These are phyloP conservation scores for Alternaria solani DNA, from an alignment of 2,329 filamentous ascomycete genomes.

Conservation along the genomic window DNA sequence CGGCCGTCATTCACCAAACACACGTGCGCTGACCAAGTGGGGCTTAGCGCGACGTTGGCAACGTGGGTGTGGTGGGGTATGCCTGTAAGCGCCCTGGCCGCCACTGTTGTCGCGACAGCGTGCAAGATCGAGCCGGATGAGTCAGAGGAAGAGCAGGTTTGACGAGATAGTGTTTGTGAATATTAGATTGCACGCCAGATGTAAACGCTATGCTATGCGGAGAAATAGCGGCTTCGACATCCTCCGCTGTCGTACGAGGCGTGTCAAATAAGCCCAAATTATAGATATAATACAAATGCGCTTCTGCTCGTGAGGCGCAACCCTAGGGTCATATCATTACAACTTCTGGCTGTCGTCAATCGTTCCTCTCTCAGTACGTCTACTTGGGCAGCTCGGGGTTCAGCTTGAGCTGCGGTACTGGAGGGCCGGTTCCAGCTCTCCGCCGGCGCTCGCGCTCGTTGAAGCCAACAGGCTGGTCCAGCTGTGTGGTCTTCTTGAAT, in stretches of 20 bases:
- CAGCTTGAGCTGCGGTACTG: slow-evolving; percentile 48
- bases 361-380: slow-evolving; percentile 8
- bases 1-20: slow-evolving; percentile 12
- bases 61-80: slow-evolving; percentile 3
- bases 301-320: slow-evolving; percentile 3
- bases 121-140: not conserved
- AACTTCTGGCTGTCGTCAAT: slow-evolving; percentile 15
- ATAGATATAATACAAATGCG: slow-evolving; percentile 16
- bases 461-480: slow-evolving; percentile 55
- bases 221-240: not conserved
- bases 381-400: slow-evolving; percentile 34
- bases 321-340: slow-evolving; percentile 14
- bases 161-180: not conserved
- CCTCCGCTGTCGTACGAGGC: not conserved
- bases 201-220: slow-evolving; percentile 6
- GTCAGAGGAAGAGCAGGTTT: not conserved
- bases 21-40: slow-evolving; percentile 2
- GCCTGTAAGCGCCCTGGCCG: slow-evolving; percentile 6
- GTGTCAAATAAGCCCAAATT: slow-evolving; percentile 3
- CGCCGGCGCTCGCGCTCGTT: slow-evolving; percentile 67
- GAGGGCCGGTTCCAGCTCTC: slow-evolving; percentile 68
- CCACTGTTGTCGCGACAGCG: slow-evolving; percentile 2
- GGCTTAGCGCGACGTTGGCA: slow-evolving; percentile 1
- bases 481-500: slow-evolving; percentile 60
- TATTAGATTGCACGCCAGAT: not conserved